Evolutionary conservation across 306 rosid genomes (phyloP).

Genomic region (Cicer arietinum): DNA sequence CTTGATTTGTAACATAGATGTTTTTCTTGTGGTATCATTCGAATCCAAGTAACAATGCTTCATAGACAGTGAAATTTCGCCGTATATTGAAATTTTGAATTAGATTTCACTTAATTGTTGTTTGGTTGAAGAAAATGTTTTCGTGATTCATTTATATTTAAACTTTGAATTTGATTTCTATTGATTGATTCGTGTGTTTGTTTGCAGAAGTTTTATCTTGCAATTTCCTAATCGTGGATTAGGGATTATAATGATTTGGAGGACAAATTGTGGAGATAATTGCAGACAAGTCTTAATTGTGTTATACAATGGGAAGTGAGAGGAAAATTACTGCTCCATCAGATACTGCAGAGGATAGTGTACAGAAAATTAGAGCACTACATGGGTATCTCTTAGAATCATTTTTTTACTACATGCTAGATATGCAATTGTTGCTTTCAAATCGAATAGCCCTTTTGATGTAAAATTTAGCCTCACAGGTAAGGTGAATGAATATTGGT

Average conservation of each 20-base stretch:
- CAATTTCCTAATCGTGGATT: slow-evolving; percentile 38
- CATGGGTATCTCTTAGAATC: slow-evolving; percentile 66
- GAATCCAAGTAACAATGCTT: no score
- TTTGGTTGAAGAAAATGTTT: background rate
- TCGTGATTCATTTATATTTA: slow-evolving; percentile 24
- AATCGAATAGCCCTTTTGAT: slow-evolving; percentile 8
- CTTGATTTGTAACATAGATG: background rate
- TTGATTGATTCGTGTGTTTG: slow-evolving; percentile 39
- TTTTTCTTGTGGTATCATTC: background rate
- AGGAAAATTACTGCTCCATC: slow-evolving; percentile 50
- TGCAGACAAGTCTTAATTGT: slow-evolving; percentile 57
- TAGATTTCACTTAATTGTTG: background rate
- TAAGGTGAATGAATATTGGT: background rate
- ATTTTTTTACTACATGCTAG: slow-evolving; percentile 22
- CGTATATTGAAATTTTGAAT: slow-evolving; percentile 19
- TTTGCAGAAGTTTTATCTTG: slow-evolving; percentile 43
- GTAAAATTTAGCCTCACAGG: background rate
- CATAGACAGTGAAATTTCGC: background rate
- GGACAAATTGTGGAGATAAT: slow-evolving; percentile 50
- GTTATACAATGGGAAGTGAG: slow-evolving; percentile 75
- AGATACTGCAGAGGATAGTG: slow-evolving; percentile 53
- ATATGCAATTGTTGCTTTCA: slow-evolving; percentile 37
- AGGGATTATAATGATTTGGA: slow-evolving; percentile 78
- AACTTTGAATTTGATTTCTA: background rate
- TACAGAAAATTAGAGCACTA: slow-evolving; percentile 64